phyloP scores from a whole-genome alignment of 139 green algal genomes.

The Haematococcus sp. region DNA sequence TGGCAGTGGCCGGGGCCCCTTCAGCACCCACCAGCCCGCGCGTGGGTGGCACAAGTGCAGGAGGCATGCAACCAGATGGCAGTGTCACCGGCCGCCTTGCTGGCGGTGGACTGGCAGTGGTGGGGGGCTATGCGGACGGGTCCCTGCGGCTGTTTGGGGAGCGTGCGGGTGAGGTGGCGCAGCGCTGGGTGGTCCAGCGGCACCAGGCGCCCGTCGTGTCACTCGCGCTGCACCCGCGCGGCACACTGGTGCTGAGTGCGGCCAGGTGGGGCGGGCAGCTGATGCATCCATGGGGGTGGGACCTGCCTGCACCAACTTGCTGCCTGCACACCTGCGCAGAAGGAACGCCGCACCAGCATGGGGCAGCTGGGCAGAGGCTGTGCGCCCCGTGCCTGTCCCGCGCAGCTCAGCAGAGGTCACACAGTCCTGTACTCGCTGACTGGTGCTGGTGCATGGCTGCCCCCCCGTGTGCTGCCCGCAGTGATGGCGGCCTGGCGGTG shows the following conservation, averaged over 20 bases:
- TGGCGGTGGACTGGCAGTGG: not conserved
- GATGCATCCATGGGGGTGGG: not conserved
- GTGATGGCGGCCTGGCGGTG: constrained; percentile 30
- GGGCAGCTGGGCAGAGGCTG: too few relatives aligned
- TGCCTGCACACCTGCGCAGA: too few relatives aligned
- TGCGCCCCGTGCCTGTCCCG: too few relatives aligned
- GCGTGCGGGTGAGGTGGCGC: not conserved
- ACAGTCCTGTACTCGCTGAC: too few relatives aligned
- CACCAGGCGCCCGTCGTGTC: constrained; percentile 24
- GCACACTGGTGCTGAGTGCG: constrained; percentile 16
- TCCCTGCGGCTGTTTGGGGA: constrained; percentile 28
- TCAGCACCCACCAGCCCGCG: constrained; percentile 4
- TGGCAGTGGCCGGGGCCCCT: not conserved
- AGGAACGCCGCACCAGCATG: too few relatives aligned
- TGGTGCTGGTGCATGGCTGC: constrained; percentile 5
- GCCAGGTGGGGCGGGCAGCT: constrained; percentile 6
- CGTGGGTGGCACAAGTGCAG: not conserved
- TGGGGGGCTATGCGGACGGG: constrained; percentile 35
- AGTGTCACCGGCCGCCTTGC: not conserved
- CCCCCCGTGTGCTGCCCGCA: constrained; percentile 8
- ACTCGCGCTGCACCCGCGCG: constrained; percentile 21
- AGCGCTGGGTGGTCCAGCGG: not conserved
- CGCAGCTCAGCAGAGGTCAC: too few relatives aligned
- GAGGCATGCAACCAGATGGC: not conserved
- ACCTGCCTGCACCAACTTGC: too few relatives aligned